These are phyloP conservation scores for Diplodia sapinea DNA, from an alignment of 2,329 filamentous ascomycete genomes.

Conservation along the genomic window DNA sequence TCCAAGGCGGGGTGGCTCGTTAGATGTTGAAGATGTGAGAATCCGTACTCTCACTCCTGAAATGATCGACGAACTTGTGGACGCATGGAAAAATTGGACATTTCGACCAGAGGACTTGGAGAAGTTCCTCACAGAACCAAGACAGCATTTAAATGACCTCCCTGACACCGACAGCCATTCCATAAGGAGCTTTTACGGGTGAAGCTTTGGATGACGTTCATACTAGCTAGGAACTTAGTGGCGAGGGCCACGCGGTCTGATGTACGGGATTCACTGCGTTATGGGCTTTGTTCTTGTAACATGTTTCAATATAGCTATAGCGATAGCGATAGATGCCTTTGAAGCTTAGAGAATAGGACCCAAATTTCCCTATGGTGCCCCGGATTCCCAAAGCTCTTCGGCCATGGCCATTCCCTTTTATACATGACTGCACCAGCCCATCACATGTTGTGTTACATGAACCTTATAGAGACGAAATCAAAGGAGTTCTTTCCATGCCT, in stretches of 20 bases:
- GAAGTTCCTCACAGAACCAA: not conserved
- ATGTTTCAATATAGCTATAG: not conserved
- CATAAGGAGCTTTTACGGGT: no score
- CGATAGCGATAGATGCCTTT: not conserved
- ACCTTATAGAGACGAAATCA: not conserved
- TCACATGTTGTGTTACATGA: not conserved
- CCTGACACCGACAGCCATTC: not conserved
- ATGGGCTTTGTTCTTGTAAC: not conserved
- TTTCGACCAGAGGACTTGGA: slow-evolving; percentile 40
- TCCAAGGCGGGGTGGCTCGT: slow-evolving; percentile 42
- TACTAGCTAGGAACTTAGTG: no score
- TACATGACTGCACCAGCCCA: not conserved
- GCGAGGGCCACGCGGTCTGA: no score
- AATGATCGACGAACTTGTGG: slow-evolving; percentile 42
- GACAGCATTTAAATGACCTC: not conserved
- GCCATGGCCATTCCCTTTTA: not conserved
- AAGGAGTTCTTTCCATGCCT: not conserved
- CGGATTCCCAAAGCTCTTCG: not conserved
- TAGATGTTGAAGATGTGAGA: slow-evolving; percentile 41
- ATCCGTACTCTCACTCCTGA: slow-evolving; percentile 42
- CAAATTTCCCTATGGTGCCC: not conserved
- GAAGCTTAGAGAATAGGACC: not conserved
- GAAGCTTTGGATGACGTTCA: no score
- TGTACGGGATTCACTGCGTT: no score
- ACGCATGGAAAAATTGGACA: slow-evolving; percentile 45